Evolutionary conservation across 352 stramenopile genomes (phyloP).

Genomic region (Elongisporangium senticosum): DNA sequence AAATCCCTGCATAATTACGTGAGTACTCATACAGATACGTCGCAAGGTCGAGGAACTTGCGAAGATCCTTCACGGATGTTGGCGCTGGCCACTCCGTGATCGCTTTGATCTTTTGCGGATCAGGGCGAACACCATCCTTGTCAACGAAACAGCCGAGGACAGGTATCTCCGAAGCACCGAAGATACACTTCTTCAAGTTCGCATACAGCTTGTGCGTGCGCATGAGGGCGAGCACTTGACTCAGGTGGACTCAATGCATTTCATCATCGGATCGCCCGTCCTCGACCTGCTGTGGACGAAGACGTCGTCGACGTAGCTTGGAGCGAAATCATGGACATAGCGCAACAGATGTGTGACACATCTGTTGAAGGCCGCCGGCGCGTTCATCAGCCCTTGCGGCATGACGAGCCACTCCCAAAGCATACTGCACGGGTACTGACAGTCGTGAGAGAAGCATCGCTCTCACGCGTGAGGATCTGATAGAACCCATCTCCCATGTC

Average conservation of each 20-base stretch:
- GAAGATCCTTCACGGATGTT: constrained; percentile 2
- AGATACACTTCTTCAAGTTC: constrained; percentile 23
- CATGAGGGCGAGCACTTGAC: constrained; percentile 16
- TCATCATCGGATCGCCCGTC: constrained; percentile 6
- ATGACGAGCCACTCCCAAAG: constrained; percentile 24
- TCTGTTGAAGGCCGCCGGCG: constrained; percentile 23
- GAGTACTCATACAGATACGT: constrained; percentile 13
- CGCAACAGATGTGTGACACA: constrained; percentile 10
- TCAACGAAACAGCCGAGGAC: constrained; percentile 20
- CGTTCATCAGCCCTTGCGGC: constrained; percentile 17
- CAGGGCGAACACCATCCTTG: constrained; percentile 3
- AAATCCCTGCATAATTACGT: constrained; percentile 5
- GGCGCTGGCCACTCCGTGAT: not conserved
- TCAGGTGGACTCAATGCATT: constrained; percentile 14
- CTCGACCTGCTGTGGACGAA: constrained; percentile 18
- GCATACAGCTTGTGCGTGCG: constrained; percentile 16
- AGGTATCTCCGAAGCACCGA: constrained; percentile 18
- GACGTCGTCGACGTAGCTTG: constrained; percentile 22
- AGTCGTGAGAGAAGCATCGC: constrained; percentile 10
- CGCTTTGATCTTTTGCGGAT: constrained; percentile 7
- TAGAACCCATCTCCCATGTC: constrained; percentile 27
- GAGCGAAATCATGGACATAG: constrained; percentile 4
- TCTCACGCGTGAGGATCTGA: constrained; percentile 17
- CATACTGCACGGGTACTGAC: constrained; percentile 19
- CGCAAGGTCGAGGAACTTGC: constrained; percentile 6